Conservation (phyloP, 352 stramenopile genomes). For the Phytopythium ostracodes region DNA sequence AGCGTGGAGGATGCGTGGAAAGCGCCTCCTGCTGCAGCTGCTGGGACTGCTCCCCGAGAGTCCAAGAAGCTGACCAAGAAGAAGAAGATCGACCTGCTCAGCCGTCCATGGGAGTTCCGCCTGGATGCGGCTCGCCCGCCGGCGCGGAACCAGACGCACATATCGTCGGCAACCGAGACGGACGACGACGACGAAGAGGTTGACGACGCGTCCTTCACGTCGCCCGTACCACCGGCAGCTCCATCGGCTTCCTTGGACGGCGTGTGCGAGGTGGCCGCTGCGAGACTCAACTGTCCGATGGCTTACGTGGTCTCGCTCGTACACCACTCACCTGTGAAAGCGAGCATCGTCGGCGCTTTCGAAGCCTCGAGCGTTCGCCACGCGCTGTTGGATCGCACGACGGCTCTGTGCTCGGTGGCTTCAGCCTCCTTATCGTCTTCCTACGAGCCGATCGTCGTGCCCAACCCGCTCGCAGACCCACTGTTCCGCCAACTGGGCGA, state of each 20-base stretch:
- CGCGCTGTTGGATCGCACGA: slow-evolving; percentile 12
- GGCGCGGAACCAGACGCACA: not conserved
- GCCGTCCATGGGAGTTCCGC: slow-evolving; percentile 4
- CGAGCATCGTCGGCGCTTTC: slow-evolving; percentile 38
- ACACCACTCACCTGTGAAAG: slow-evolving; percentile 1
- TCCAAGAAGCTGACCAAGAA: not conserved
- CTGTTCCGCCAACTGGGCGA: slow-evolving; percentile 29
- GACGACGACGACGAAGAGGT: slow-evolving; percentile 24
- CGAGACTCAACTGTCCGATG: slow-evolving; percentile 37
- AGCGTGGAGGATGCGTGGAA: not conserved
- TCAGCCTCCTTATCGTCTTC: slow-evolving; percentile 14
- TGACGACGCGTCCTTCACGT: slow-evolving; percentile 5
- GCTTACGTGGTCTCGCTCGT: slow-evolving; percentile 42
- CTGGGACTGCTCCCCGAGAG: not conserved
- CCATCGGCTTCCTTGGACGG: slow-evolving; percentile 34
- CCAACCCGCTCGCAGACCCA: slow-evolving; percentile 29
- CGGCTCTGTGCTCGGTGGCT: slow-evolving; percentile 12
- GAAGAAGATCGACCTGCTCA: slow-evolving; percentile 4
- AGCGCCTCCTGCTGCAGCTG: not conserved
- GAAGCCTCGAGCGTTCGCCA: slow-evolving; percentile 5
- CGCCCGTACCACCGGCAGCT: not conserved
- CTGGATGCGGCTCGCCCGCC: not conserved
- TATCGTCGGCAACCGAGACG: slow-evolving; percentile 10
- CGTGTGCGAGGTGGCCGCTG: slow-evolving; percentile 51
- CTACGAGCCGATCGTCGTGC: slow-evolving; percentile 39